Percentiles rank a stretch among this genome's conserved stretches.
Evolutionary conservation across 495 filamentous ascomycete genomes (phyloP).

Genomic region (Astrothelium subdiscretum): DNA sequence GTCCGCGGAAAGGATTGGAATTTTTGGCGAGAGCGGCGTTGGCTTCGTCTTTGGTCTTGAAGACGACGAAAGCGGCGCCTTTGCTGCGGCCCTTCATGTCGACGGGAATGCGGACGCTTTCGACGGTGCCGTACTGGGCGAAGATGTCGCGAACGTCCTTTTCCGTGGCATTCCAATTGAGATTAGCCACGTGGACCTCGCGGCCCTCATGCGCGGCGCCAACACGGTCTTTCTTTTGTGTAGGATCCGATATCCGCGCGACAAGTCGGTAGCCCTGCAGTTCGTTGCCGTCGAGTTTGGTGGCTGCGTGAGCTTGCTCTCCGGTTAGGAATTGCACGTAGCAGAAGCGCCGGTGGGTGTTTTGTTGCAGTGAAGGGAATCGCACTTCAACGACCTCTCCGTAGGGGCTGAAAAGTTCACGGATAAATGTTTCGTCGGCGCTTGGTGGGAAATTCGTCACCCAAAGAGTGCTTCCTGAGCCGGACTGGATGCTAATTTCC

Average conservation of each 20-base stretch:
- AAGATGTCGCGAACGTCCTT: conserved; percentile 60
- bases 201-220: conserved; percentile 76
- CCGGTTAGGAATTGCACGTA: conserved; percentile 72
- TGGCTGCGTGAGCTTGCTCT: conserved; percentile 30
- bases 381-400: conserved; percentile 79
- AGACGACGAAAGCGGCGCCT: conserved; percentile 69
- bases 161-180: conserved; percentile 55
- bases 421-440: conserved; percentile 72
- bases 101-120: conserved; percentile 51
- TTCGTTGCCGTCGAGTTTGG: conserved; percentile 54
- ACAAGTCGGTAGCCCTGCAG: conserved; percentile 55
- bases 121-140: conserved; percentile 60
- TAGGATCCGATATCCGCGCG: conserved; percentile 75
- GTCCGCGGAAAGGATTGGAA: conserved; percentile 55
- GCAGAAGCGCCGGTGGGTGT: conserved; percentile 82
- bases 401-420: conserved; percentile 59
- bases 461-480: conserved; percentile 66
- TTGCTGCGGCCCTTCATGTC: conserved; percentile 53
- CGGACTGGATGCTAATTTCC: conserved; percentile 59
- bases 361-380: conserved; percentile 80
- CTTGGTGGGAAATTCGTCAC: conserved; percentile 84
- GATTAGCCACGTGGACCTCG: conserved; percentile 70
- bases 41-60: conserved; percentile 61
- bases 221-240: conserved; percentile 60
- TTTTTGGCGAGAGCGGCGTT: conserved; percentile 57